These are phyloP conservation scores for Metarhizium album DNA, from an alignment of 2,329 filamentous ascomycete genomes.

Conservation along the genomic window DNA sequence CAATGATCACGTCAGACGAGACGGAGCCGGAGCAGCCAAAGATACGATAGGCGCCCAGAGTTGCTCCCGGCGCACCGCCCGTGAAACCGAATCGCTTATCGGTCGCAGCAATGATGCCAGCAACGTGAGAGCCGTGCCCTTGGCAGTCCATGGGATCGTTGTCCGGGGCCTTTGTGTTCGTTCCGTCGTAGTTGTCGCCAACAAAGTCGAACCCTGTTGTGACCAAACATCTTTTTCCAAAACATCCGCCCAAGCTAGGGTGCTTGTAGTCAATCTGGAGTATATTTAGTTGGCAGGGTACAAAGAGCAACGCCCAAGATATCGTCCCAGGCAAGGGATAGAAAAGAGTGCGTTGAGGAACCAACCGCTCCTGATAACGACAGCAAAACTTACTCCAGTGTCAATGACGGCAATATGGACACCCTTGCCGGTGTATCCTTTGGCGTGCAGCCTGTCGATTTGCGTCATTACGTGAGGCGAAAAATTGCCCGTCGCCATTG, in stretches of 20 bases:
- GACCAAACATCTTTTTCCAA: slow-evolving; percentile 48
- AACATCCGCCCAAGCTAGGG: slow-evolving; percentile 52
- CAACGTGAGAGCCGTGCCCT: slow-evolving; percentile 25
- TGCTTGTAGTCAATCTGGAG: slow-evolving; percentile 50
- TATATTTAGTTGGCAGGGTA: background rate
- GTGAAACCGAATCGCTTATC: slow-evolving; percentile 2
- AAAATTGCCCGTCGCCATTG: background rate
- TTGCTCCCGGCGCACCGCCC: slow-evolving; percentile 4
- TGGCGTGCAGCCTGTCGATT: slow-evolving; percentile 8
- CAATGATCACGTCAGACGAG: slow-evolving; percentile 35
- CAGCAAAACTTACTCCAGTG: slow-evolving; percentile 17
- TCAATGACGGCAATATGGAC: slow-evolving; percentile 9
- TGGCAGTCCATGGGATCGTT: slow-evolving; percentile 43
- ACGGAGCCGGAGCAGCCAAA: slow-evolving; percentile 16
- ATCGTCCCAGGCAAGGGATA: background rate
- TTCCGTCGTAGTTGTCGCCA: slow-evolving; percentile 40
- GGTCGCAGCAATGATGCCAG: slow-evolving; percentile 16
- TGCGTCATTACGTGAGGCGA: slow-evolving; percentile 11
- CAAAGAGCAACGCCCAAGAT: slow-evolving; percentile 22
- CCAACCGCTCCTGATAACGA: slow-evolving; percentile 29
- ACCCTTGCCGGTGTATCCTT: slow-evolving; percentile 10
- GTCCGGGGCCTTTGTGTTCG: slow-evolving; percentile 31
- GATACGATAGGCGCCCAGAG: slow-evolving; percentile 4
- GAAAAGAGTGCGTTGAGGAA: background rate
- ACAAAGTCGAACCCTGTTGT: slow-evolving; percentile 46